Evolutionary conservation across 192 early-diverging fungal genomes (phyloP).

Genomic region (Lunasporangiospora selenospora): DNA sequence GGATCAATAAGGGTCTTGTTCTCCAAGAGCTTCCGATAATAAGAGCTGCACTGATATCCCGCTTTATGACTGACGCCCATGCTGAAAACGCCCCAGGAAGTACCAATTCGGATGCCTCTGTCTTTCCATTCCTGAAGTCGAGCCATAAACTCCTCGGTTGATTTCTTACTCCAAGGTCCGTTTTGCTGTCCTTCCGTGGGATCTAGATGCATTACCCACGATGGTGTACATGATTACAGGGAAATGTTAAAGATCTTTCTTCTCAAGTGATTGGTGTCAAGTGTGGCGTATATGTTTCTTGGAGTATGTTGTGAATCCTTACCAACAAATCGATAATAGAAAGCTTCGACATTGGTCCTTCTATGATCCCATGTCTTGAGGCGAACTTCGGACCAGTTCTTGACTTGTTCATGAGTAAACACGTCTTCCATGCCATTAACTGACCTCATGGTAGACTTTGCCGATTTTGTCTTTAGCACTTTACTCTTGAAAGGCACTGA

Average conservation of each 20-base stretch:
- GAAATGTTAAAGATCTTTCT: too few relatives aligned
- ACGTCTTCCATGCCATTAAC: conserved; percentile 50
- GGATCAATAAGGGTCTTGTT: conserved; percentile 53
- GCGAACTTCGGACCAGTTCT: conserved; percentile 53
- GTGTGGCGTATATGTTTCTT: too few relatives aligned
- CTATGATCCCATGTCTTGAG: conserved; percentile 59
- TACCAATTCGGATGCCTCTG: conserved; percentile 54
- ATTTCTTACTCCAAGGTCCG: conserved; percentile 52
- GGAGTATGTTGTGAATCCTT: too few relatives aligned
- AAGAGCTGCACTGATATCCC: conserved; percentile 66
- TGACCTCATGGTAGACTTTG: conserved; percentile 19
- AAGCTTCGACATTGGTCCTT: conserved; percentile 55
- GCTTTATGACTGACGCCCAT: conserved; percentile 57
- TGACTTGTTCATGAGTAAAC: conserved; percentile 50
- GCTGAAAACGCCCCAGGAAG: conserved; percentile 64
- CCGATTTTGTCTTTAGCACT: background rate
- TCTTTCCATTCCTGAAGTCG: conserved; percentile 57
- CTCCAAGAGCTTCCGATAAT: conserved; percentile 59
- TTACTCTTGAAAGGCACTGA: too few relatives aligned
- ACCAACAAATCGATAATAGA: conserved; percentile 64
- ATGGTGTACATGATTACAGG: too few relatives aligned
- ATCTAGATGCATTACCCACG: too few relatives aligned
- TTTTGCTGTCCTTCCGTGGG: conserved; percentile 62
- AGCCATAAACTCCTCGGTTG: conserved; percentile 55
- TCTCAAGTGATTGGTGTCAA: too few relatives aligned